Evolutionary conservation across 2,329 filamentous ascomycete species (phyloP).

Genomic region (Acarospora socialis): DNA sequence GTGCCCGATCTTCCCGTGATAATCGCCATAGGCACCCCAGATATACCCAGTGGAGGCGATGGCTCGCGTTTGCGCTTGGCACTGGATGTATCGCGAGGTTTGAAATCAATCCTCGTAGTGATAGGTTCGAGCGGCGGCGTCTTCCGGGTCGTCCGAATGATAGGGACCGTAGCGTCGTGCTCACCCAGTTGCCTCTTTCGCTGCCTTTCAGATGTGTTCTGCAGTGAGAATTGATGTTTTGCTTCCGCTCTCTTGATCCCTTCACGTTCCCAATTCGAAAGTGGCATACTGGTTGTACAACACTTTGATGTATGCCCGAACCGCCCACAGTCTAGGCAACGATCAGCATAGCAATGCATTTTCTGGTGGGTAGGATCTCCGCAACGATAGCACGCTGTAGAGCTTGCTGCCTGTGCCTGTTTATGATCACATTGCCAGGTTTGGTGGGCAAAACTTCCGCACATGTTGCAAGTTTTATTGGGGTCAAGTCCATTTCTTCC

Average conservation of each 20-base stretch:
- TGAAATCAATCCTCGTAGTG: not conserved
- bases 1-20: not conserved
- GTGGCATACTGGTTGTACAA: conserved; percentile 22
- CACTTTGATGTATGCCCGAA: conserved; percentile 25
- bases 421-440: conserved; percentile 32
- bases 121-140: not conserved
- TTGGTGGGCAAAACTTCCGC: conserved; percentile 31
- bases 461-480: conserved; percentile 28
- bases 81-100: not conserved
- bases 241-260: conserved; percentile 25
- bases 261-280: conserved; percentile 25
- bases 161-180: conserved; percentile 31
- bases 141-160: conserved; percentile 14
- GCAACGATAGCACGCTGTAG: conserved; percentile 30
- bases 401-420: conserved; percentile 24
- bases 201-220: conserved; percentile 24
- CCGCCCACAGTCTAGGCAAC: conserved; percentile 31
- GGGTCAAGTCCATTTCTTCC: conserved; percentile 30
- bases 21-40: conserved; percentile 4
- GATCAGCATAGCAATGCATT: conserved; percentile 24
- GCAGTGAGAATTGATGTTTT: conserved; percentile 21
- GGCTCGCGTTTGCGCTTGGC: conserved; percentile 13
- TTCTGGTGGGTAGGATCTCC: conserved; percentile 25
- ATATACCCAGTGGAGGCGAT: conserved; percentile 10
- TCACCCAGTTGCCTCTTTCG: conserved; percentile 28